Evolutionary conservation across 2,329 filamentous ascomycete species (phyloP), one percentile per base, ranked within the genome.

Genomic region (Trichoderma sp.): DNA sequence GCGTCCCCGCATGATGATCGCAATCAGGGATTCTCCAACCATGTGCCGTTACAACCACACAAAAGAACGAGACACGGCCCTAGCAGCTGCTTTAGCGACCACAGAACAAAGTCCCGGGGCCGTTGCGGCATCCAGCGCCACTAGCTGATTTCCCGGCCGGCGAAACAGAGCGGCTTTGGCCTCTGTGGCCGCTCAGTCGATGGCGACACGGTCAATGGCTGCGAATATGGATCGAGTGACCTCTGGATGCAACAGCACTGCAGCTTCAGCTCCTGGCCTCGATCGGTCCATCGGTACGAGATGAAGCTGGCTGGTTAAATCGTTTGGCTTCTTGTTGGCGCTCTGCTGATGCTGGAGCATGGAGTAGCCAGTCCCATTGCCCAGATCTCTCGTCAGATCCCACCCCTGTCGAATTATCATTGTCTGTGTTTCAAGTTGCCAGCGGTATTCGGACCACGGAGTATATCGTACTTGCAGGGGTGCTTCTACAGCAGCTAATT

Each of bases 1-100:
- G 64, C 62, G 71, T 67, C 71, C 62, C 71, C 64, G 71, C 71
- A 74, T 45, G 71, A 33, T 50, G 71, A 74, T 74, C 71, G 64
- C 63, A 67, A 67, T 60, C 71, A 60, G 63, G 71, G 71, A 60
- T 74, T 67, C 63, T 67, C 71, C 71, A 63, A 33, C 71, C 71
- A 67, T 41, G 41, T 38, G 24, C 45, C 31, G 9, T 31, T 35
- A 31, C 67, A 60, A 53, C 66, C 65, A 68, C 65, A 56, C 65
- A 56, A 65, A 31, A 24, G 50, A 56, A 21, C 50, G 11, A 56
- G 8, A 56, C 21, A 56, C 18, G 45, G 45, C 45, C 45, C 45
- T 45, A 53, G 45, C 45, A 50, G 45, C n/a, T 21, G 45, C 50
- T 24, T 45, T 41, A 71, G 33, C 53, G 50, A 60, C 50, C 67